phyloP scores from a whole-genome alignment of 2,329 filamentous ascomycete genomes.

The Zymoseptoria pseudotritici region DNA sequence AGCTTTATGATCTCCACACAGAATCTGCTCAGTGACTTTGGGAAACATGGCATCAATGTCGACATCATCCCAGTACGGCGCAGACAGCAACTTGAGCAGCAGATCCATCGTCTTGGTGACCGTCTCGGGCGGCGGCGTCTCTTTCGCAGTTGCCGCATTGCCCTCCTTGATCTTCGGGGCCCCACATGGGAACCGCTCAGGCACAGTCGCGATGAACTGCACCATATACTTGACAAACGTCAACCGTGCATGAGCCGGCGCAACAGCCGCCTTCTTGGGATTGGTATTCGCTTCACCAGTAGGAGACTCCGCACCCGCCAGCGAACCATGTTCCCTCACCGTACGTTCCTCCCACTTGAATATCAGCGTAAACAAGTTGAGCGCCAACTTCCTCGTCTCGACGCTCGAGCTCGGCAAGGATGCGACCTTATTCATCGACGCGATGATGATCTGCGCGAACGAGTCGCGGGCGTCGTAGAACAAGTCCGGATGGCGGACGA shows the following conservation, averaged over 20 bases:
- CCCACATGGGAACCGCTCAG: constrained; percentile 69
- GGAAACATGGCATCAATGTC: constrained; percentile 79
- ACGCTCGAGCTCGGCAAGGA: constrained; percentile 74
- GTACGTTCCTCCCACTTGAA: constrained; percentile 88
- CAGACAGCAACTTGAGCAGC: constrained; percentile 75
- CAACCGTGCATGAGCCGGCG: constrained; percentile 52
- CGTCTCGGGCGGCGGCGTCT: constrained; percentile 52
- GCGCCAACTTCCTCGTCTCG: constrained; percentile 82
- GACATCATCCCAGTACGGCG: constrained; percentile 83
- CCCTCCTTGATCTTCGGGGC: constrained; percentile 56
- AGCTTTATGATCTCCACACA: constrained; percentile 60
- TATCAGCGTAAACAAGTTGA: constrained; percentile 85
- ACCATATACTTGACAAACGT: constrained; percentile 93
- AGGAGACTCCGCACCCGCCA: constrained; percentile 23
- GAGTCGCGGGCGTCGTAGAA: constrained; percentile 95
- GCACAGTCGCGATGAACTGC: constrained; percentile 84
- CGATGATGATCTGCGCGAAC: constrained; percentile 81
- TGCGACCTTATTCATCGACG: constrained; percentile 81
- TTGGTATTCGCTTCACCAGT: constrained; percentile 9
- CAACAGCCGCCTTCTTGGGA: constrained; percentile 31
- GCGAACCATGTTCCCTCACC: constrained; percentile 51
- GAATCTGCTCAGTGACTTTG: constrained; percentile 78
- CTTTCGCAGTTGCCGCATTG: constrained; percentile 8
- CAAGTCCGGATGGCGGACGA: constrained; percentile 82
- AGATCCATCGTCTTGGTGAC: constrained; percentile 78